Evolutionary conservation across 2,329 filamentous ascomycete species (phyloP).

Genomic region (Fusarium sp.): DNA sequence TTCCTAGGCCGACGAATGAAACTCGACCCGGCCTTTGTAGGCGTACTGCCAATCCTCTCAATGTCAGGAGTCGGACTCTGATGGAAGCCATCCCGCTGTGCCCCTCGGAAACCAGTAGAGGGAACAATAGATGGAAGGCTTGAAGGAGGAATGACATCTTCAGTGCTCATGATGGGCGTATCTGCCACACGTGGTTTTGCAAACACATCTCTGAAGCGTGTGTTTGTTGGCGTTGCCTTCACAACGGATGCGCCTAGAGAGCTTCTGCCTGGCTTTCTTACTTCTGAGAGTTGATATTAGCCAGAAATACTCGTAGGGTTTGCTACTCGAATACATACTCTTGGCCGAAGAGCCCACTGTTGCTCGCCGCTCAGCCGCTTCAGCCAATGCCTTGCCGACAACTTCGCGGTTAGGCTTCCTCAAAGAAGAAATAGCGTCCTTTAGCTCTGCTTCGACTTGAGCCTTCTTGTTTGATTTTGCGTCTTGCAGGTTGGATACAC

Average conservation of each 20-base stretch:
- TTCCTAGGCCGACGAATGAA: constrained; percentile 44
- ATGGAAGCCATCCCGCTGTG: constrained; percentile 45
- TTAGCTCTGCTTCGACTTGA: constrained; percentile 73
- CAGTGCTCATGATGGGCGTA: constrained; percentile 34
- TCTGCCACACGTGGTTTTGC: constrained; percentile 43
- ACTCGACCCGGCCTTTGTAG: constrained; percentile 39
- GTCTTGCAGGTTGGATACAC: constrained; percentile 62
- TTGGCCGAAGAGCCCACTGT: constrained; percentile 55
- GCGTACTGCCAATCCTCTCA: constrained; percentile 46
- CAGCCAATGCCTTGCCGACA: constrained; percentile 72
- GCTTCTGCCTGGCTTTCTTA: constrained; percentile 59
- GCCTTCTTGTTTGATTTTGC: constrained; percentile 72
- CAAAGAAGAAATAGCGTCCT: constrained; percentile 76
- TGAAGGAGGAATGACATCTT: constrained; percentile 50
- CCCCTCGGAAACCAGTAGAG: constrained; percentile 52
- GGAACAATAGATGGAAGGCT: constrained; percentile 52
- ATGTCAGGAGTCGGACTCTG: constrained; percentile 43
- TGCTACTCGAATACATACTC: constrained; percentile 54
- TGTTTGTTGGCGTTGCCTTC: constrained; percentile 66
- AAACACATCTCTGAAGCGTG: constrained; percentile 63
- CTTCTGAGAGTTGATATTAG: constrained; percentile 55
- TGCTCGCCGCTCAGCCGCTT: constrained; percentile 71
- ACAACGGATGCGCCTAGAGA: constrained; percentile 55
- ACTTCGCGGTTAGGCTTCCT: constrained; percentile 80
- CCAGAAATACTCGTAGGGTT: background rate